A percentile compares a stretch with the other conserved stretches of the same genome.
Conservation (phyloP, 2,329 filamentous ascomycete species). For the Aureobasidium leucospermi region DNA sequence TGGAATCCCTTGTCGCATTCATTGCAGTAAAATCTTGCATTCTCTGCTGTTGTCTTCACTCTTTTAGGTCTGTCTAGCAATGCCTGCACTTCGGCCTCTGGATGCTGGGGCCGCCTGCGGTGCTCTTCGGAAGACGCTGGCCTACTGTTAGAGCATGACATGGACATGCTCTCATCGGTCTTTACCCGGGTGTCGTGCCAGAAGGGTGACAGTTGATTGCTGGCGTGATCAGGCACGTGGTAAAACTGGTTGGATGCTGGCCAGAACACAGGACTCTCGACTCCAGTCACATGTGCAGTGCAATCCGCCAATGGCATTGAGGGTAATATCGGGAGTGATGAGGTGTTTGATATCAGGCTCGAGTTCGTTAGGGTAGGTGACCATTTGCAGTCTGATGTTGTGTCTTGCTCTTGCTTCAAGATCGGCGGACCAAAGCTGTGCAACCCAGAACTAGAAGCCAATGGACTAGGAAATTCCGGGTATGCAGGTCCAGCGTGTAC, state of each 20-base stretch:
- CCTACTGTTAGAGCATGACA: not conserved
- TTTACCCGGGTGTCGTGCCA: not conserved
- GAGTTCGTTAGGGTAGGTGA: slow-evolving; percentile 5
- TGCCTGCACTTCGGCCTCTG: not conserved
- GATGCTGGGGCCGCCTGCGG: not conserved
- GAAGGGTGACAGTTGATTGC: not conserved
- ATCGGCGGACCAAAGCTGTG: not conserved
- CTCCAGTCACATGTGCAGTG: not conserved
- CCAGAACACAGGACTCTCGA: not conserved
- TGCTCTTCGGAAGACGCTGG: not conserved
- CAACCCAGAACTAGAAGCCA: not conserved
- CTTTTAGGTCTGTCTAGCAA: slow-evolving; percentile 20
- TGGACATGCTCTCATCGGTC: not conserved
- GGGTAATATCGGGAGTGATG: not conserved
- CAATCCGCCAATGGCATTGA: not conserved
- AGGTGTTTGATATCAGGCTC: not conserved
- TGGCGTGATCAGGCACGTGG: not conserved
- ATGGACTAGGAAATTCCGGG: not conserved
- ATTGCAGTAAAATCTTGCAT: slow-evolving; percentile 65
- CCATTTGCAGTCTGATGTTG: not conserved
- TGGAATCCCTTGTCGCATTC: slow-evolving; percentile 74
- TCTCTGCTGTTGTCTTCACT: slow-evolving; percentile 45
- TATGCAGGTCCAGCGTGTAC: not conserved
- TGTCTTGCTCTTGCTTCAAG: not conserved
- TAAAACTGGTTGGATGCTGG: not conserved